Base-by-base conservation (phyloP, 208 protist species). In the Borovskyia barvae region DNA sequence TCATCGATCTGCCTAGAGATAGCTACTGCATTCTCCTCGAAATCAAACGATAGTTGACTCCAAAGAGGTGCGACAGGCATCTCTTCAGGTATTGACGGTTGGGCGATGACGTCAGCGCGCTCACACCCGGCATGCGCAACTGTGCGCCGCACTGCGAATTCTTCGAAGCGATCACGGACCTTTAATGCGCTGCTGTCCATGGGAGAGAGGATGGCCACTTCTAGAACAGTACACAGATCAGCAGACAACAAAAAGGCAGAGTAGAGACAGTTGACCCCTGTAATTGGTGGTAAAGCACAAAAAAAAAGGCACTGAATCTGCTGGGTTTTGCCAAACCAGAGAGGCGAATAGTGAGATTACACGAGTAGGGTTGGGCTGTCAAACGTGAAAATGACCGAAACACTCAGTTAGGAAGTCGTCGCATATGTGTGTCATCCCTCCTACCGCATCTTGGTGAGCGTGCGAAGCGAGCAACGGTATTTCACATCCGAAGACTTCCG, bases 1-100 rank as follows among this genome's bases (percentile, higher is more conserved):
- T 63, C 40, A 5, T 80, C 68, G 11, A 90, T 75, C 36, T 79
- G 72, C 0, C 32, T 15, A 2, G 48, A 39, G 7, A 70, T 28
- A 0, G 19, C 20, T 1, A 26, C 32, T 5, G 64, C 36, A 5
- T 52, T 70, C 2, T 70, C 64, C 5, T 63, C 46, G 15, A 70
- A 63, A 22, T 70, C 64, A 22, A 32, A 47, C 1, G 64, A 55
- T 25, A 70, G 32, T 2, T 30, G 28, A 28, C 64, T 70, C 64
- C 64, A 70, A 19, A 70, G 48, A 2, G 64, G 64, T 3, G 25
- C 48, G 5, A 64, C 40, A 17, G 59, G 22, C 4, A 64, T 40
- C 1, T 53, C 17, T 14, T 58, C 51, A 9, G 51, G 19, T n/a
- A 14, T 39, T 14, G 22, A 14, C 1, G 26, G 1, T 14, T 24